Conservation (phyloP, 2,329 filamentous ascomycete species). For the Fonsecaea multimorphosa region DNA sequence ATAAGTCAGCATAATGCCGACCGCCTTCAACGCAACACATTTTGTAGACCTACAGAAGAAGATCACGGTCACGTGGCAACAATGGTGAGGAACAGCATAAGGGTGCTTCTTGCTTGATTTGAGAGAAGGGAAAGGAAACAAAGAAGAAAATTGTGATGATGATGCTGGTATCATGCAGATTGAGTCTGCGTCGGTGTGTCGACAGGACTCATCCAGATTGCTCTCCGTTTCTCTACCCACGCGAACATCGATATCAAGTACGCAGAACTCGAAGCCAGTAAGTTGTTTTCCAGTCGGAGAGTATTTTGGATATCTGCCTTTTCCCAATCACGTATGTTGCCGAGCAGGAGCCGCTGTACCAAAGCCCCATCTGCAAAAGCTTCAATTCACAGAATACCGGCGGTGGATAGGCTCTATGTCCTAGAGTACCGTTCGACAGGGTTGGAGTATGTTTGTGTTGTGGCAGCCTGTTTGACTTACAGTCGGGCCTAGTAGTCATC, state of each 20-base stretch:
- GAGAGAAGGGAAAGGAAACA: neutral
- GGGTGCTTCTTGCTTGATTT: neutral
- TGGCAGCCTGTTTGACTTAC: neutral
- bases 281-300: neutral
- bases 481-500: neutral
- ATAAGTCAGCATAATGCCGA: conserved; percentile 10
- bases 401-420: neutral
- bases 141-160: neutral
- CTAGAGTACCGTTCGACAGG: neutral
- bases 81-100: neutral
- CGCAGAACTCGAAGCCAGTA: neutral
- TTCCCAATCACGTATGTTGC: neutral
- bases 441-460: neutral
- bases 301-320: neutral
- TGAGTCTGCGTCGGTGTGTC: neutral
- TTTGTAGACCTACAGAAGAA: neutral
- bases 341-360: neutral
- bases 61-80: neutral
- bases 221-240: neutral
- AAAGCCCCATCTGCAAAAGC: neutral
- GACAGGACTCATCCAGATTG: neutral
- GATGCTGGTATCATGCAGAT: neutral
- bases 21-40: neutral
- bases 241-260: neutral
- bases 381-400: neutral